Evolutionary conservation across 257 asterid genomes (phyloP).

Genomic region (Striga asiatica): DNA sequence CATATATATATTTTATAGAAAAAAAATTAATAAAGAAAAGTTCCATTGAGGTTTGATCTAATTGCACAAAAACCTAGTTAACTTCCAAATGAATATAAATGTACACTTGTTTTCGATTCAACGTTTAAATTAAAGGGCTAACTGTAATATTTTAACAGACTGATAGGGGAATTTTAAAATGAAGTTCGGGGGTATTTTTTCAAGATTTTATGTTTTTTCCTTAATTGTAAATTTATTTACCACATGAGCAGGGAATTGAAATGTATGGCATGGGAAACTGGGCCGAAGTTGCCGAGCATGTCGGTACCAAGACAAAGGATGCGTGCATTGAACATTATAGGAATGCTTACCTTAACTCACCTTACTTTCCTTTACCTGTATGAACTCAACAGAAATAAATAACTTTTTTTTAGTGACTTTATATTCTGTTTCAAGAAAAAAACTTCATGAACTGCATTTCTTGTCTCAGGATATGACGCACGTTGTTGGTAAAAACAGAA

Average conservation of each 20-base stretch:
- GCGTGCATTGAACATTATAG: constrained; percentile 62
- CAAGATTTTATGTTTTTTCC: too few species aligned
- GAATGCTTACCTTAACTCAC: constrained; percentile 65
- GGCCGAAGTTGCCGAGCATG: constrained; percentile 91
- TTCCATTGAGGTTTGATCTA: too few species aligned
- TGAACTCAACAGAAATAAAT: constrained; percentile 16
- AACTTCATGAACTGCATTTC: neutral
- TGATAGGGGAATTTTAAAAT: too few species aligned
- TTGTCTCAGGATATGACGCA: constrained; percentile 67
- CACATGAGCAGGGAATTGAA: constrained; percentile 51
- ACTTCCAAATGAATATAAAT: too few species aligned
- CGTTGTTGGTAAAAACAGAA: constrained; percentile 63
- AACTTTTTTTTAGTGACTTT: neutral
- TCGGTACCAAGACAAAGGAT: constrained; percentile 73
- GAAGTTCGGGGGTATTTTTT: too few species aligned
- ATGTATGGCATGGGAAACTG: constrained; percentile 93
- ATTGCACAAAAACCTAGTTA: too few species aligned
- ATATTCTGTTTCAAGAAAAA: neutral
- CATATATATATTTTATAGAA: neutral
- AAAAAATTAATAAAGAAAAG: too few species aligned
- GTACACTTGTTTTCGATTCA: too few species aligned
- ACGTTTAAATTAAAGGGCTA: too few species aligned
- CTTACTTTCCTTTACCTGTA: constrained; percentile 88
- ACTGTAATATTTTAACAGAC: too few species aligned
- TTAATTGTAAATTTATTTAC: constrained; percentile 13